These are phyloP conservation scores for Xylariales sp. DNA, from an alignment of 2,329 filamentous ascomycete genomes.

Conservation along the genomic window DNA sequence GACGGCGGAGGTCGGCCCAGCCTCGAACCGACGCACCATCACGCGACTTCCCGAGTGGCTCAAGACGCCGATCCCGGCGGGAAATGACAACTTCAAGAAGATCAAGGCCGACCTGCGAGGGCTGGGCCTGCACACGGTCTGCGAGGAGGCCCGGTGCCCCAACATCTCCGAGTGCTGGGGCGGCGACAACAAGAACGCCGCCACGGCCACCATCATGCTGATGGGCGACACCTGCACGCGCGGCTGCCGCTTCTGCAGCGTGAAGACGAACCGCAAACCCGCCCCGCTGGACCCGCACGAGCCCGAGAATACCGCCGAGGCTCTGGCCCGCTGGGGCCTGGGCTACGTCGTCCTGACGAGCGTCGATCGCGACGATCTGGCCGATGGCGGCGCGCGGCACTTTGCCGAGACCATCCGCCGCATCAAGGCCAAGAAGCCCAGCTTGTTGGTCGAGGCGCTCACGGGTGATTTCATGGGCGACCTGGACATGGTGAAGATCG, in stretches of 20 bases:
- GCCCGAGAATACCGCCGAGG: conserved; percentile 94
- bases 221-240: conserved; percentile 98
- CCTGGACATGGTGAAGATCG: conserved; percentile 77
- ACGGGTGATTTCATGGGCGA: conserved; percentile 87
- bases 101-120: conserved; percentile 93
- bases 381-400: conserved; percentile 82
- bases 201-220: conserved; percentile 97
- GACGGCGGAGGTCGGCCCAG: conserved; percentile 61
- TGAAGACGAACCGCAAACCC: conserved; percentile 78
- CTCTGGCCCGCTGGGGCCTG: conserved; percentile 84
- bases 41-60: conserved; percentile 87
- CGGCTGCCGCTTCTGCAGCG: conserved; percentile 93
- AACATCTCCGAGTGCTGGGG: conserved; percentile 99
- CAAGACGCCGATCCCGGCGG: conserved; percentile 88
- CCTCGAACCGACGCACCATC: conserved; percentile 58
- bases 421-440: conserved; percentile 81
- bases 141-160: conserved; percentile 94
- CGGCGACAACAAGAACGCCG: conserved; percentile 78
- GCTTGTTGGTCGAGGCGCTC: conserved; percentile 75
- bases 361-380: conserved; percentile 89
- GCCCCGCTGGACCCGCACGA: conserved; percentile 89
- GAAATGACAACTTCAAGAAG: conserved; percentile 80
- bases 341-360: conserved; percentile 94
- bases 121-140: conserved; percentile 88
- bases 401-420: conserved; percentile 91